A percentile compares a stretch with the other conserved stretches of the same genome.
Conservation (phyloP, 345 rosid genomes). For the Odontarrhena argentea region DNA sequence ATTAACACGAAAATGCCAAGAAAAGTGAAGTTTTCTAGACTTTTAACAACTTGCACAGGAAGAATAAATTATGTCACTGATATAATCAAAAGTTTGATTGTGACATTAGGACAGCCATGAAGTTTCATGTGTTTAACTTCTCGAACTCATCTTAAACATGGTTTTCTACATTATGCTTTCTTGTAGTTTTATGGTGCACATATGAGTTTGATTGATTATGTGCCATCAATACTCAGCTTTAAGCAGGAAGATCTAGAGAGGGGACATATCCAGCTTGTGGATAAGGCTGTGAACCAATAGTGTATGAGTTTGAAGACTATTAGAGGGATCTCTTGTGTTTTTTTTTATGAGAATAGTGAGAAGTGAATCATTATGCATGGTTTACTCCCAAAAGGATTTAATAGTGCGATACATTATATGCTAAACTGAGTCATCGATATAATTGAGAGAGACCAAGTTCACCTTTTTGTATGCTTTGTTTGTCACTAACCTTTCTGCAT, state of each 20-base stretch:
- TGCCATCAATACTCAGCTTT: constrained; percentile 2
- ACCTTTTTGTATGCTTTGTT: constrained; percentile 30
- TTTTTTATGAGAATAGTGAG: constrained; percentile 33
- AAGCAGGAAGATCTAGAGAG: constrained; percentile 26
- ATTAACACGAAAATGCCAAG: constrained; percentile 27
- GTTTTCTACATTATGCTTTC: constrained; percentile 11
- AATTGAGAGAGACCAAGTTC: constrained; percentile 15
- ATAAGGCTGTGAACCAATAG: constrained; percentile 38
- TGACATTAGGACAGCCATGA: constrained; percentile 33
- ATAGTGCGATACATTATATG: constrained; percentile 41
- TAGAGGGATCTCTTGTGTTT: constrained; percentile 23
- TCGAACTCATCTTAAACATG: constrained; percentile 15
- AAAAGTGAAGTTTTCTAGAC: constrained; percentile 14
- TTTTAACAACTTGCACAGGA: constrained; percentile 34
- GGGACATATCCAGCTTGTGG: constrained; percentile 35
- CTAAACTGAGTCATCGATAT: constrained; percentile 38
- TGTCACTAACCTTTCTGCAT: constrained; percentile 39
- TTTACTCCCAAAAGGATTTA: constrained; percentile 31
- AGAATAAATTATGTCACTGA: constrained; percentile 21
- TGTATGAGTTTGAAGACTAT: constrained; percentile 21
- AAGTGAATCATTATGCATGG: constrained; percentile 43
- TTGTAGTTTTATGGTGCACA: constrained; percentile 11
- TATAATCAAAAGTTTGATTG: constrained; percentile 35
- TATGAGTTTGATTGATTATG: constrained; percentile 8
- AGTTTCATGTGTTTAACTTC: constrained; percentile 13